These are phyloP conservation scores for Cystofilobasidium ferigula DNA, from an alignment of 768 basidiomycete species.

Conservation along the genomic window DNA sequence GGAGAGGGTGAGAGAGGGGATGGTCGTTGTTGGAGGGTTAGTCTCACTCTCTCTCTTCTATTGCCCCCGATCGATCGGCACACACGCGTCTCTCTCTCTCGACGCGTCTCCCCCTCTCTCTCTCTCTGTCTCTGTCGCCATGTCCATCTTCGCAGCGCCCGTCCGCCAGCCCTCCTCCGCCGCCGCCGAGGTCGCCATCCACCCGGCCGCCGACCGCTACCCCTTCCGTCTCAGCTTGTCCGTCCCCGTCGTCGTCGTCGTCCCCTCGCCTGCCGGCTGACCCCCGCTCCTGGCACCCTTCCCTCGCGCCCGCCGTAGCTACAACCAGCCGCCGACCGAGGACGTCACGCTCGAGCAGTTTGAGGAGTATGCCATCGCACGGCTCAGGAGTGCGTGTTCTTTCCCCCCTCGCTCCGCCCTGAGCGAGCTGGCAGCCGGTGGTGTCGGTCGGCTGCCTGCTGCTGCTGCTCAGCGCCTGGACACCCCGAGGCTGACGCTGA, in stretches of 20 bases:
- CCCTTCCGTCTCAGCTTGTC: conserved; percentile 56
- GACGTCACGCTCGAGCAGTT: conserved; percentile 94
- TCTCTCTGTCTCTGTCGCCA: neutral
- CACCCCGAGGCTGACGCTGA: too few species aligned
- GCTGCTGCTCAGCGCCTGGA: too few species aligned
- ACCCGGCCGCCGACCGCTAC: conserved; percentile 24
- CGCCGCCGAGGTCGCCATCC: neutral
- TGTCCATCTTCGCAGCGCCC: neutral
- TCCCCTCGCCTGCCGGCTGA: neutral
- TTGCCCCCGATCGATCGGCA: neutral
- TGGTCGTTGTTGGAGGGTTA: too few species aligned
- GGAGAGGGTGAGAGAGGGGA: too few species aligned
- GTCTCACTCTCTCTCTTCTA: too few species aligned
- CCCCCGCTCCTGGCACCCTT: too few species aligned
- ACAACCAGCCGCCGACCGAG: conserved; percentile 68
- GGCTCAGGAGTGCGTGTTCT: conserved; percentile 48
- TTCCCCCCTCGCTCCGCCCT: neutral
- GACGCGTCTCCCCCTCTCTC: neutral
- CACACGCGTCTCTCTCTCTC: neutral
- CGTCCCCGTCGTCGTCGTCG: conserved; percentile 26
- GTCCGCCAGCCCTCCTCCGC: neutral
- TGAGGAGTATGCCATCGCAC: conserved; percentile 75
- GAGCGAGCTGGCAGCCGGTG: too few species aligned
- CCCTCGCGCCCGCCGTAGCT: conserved; percentile 47
- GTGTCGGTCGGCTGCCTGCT: too few species aligned